Evolutionary conservation across 2,329 filamentous ascomycete species (phyloP).

Genomic region (Emydomyces testavorans): DNA sequence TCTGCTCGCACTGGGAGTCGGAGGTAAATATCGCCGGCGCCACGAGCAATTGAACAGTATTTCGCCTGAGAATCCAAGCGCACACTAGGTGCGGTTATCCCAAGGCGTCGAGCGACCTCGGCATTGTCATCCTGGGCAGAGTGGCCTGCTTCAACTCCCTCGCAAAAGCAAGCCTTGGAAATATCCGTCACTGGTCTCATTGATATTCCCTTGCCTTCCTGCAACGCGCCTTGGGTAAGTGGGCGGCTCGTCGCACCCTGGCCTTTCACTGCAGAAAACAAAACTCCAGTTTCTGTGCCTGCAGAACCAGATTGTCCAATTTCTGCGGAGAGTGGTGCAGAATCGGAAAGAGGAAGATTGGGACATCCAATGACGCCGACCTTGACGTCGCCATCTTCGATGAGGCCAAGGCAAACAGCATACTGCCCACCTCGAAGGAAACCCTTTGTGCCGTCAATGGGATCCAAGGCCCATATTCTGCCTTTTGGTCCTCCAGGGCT

Average conservation of each 20-base stretch:
- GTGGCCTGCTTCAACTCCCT: constrained; percentile 89
- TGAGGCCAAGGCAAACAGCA: constrained; percentile 81
- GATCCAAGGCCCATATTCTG: constrained; percentile 89
- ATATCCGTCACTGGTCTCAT: constrained; percentile 72
- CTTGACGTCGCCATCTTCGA: constrained; percentile 87
- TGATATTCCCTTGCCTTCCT: constrained; percentile 51
- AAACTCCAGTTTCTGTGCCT: constrained; percentile 64
- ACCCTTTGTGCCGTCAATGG: constrained; percentile 95
- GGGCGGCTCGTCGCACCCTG: constrained; percentile 71
- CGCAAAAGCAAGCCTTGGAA: constrained; percentile 78
- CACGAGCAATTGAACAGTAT: constrained; percentile 88
- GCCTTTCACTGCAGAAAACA: constrained; percentile 74
- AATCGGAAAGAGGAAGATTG: constrained; percentile 82
- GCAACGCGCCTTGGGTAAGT: constrained; percentile 43
- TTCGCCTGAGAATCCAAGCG: constrained; percentile 98
- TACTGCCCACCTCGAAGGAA: constrained; percentile 95
- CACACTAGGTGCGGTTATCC: constrained; percentile 79
- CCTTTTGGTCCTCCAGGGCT: constrained; percentile 32
- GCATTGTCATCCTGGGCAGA: constrained; percentile 81
- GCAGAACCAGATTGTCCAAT: constrained; percentile 65
- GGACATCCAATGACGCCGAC: constrained; percentile 92
- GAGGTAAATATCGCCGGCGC: constrained; percentile 89
- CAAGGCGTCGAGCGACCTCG: constrained; percentile 68
- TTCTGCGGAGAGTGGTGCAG: constrained; percentile 55
- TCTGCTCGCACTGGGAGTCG: constrained; percentile 71